Conservation (phyloP, 495 filamentous ascomycete genomes). For the Penicillium angulare region DNA sequence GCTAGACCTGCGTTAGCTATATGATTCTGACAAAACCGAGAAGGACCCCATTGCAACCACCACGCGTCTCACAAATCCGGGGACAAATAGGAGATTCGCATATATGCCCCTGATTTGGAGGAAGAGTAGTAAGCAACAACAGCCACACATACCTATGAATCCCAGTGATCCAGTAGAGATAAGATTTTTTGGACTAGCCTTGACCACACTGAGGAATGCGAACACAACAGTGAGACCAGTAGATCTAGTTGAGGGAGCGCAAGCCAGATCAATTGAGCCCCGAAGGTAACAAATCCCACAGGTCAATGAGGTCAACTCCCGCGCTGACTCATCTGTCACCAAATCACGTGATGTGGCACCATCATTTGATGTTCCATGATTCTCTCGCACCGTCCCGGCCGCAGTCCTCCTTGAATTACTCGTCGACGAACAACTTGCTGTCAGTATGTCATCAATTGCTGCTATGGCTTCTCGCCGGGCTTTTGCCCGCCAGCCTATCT, state of each 20-base stretch:
- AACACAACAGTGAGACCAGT: not conserved
- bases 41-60: not conserved
- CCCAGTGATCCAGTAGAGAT: not conserved
- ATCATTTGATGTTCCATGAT: slow-evolving; percentile 36
- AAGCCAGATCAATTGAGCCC: not conserved
- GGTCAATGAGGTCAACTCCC: slow-evolving; percentile 7
- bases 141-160: not conserved
- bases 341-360: slow-evolving; percentile 39
- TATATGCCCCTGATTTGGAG: slow-evolving; percentile 17
- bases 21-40: no score
- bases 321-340: slow-evolving; percentile 29
- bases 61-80: slow-evolving; percentile 17
- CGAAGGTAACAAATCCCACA: not conserved
- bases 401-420: slow-evolving; percentile 15
- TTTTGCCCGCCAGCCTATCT: slow-evolving; percentile 43
- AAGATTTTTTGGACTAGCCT: not conserved
- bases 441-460: slow-evolving; percentile 53
- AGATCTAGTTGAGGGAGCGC: not conserved
- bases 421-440: slow-evolving; percentile 23
- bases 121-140: not conserved
- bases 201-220: not conserved
- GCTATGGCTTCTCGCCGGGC: slow-evolving; percentile 52
- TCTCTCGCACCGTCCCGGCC: slow-evolving; percentile 30
- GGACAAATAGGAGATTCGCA: slow-evolving; percentile 3
- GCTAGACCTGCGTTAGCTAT: no score